Percentiles rank a stretch among this genome's conserved stretches.
Conservation (phyloP, 768 basidiomycete species). For the Cyclocybe cylindracea region DNA sequence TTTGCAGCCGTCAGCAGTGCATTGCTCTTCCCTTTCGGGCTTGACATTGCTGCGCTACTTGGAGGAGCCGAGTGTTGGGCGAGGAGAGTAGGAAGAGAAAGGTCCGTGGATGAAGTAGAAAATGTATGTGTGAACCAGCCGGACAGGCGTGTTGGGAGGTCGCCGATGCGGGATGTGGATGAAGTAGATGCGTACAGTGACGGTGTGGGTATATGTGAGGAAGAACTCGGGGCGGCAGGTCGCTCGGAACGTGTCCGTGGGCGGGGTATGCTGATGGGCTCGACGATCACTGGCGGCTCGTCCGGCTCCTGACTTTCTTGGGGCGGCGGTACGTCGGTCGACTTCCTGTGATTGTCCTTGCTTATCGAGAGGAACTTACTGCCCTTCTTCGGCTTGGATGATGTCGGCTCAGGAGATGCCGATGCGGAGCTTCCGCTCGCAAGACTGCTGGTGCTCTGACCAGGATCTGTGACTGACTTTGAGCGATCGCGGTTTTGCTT, state of each 20-base stretch:
- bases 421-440: slow-evolving; percentile 28
- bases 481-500: slow-evolving; percentile 63
- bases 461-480: slow-evolving; percentile 46
- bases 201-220: slow-evolving; percentile 20
- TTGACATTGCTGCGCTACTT: slow-evolving; percentile 11
- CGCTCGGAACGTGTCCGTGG: slow-evolving; percentile 58
- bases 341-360: slow-evolving; percentile 29
- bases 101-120: slow-evolving; percentile 68
- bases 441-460: slow-evolving; percentile 40
- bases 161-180: slow-evolving; percentile 55
- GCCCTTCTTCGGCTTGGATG: slow-evolving; percentile 26
- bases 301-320: slow-evolving; percentile 37
- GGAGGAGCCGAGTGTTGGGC: slow-evolving; percentile 34
- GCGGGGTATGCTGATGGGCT: slow-evolving; percentile 57
- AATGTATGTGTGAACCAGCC: slow-evolving; percentile 85
- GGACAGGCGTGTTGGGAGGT: slow-evolving; percentile 74
- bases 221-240: slow-evolving; percentile 45
- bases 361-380: slow-evolving; percentile 38
- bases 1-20: slow-evolving; percentile 69
- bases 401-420: slow-evolving; percentile 25
- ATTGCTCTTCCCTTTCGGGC: slow-evolving; percentile 23
- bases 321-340: slow-evolving; percentile 4
- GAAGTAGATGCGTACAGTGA: slow-evolving; percentile 48
- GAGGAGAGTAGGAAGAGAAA: slow-evolving; percentile 64
- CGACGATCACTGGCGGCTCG: slow-evolving; percentile 68